Conservation (phyloP, 1,284 basidiomycete genomes). For the Trichosporon sp. region DNA sequence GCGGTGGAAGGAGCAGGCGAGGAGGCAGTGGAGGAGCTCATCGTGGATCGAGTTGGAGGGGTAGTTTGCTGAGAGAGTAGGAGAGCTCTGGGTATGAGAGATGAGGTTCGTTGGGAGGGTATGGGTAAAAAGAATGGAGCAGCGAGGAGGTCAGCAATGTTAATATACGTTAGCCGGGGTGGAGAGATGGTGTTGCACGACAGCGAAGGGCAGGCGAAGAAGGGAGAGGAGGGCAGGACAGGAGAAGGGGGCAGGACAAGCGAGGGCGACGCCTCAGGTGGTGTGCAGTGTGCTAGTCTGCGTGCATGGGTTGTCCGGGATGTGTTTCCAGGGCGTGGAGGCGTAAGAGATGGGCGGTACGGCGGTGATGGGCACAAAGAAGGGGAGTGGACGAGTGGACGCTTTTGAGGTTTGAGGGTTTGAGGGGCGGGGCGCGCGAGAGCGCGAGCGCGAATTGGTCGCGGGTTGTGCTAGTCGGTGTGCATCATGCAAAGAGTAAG, state of each 20-base stretch:
- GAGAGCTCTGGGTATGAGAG: no score
- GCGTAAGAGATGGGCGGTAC: neutral
- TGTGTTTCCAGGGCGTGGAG: neutral
- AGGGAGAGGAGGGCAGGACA: neutral
- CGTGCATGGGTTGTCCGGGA: neutral
- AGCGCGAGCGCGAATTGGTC: no score
- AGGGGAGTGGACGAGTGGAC: no score
- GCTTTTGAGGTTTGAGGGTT: neutral
- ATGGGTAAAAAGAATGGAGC: neutral
- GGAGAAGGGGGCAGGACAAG: neutral
- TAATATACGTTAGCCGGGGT: conserved; percentile 4
- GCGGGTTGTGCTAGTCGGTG: no score
- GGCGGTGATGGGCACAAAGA: conserved; percentile 2
- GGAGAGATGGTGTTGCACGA: neutral
- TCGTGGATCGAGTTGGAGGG: neutral
- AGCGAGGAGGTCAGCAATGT: neutral
- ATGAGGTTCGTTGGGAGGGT: neutral
- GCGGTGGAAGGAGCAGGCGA: neutral
- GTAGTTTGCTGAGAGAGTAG: no score
- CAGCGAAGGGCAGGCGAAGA: neutral
- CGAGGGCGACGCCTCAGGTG: neutral
- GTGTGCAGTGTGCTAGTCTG: neutral
- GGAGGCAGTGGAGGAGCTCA: neutral
- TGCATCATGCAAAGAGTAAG: no score
- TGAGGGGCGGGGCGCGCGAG: no score